Conservation (phyloP, 2,329 filamentous ascomycete species). For the Colletotrichum sp. region DNA sequence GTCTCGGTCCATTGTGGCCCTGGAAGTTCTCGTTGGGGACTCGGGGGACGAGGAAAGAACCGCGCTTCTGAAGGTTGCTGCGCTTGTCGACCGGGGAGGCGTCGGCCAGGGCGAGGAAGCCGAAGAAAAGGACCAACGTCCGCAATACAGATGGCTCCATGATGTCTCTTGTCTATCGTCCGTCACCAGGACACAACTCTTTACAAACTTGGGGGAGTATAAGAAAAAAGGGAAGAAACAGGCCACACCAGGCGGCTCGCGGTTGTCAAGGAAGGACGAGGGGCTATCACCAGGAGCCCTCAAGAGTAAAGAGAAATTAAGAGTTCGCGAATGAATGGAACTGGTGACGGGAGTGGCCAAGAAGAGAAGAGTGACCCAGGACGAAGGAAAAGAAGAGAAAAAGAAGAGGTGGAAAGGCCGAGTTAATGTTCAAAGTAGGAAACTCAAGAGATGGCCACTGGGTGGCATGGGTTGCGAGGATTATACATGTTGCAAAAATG, state of each 20-base stretch:
- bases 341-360: not conserved
- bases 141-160: slow-evolving; percentile 16
- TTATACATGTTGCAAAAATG: slow-evolving; percentile 22
- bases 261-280: slow-evolving; percentile 6
- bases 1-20: slow-evolving; percentile 60
- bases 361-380: slow-evolving; percentile 2
- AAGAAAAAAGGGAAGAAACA: not conserved
- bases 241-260: slow-evolving; percentile 20
- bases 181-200: slow-evolving; percentile 9
- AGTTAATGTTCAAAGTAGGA: slow-evolving; percentile 19
- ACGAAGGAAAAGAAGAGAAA: not conserved
- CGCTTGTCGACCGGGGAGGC: slow-evolving; percentile 22
- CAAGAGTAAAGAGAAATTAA: not conserved
- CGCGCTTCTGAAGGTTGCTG: slow-evolving; percentile 47
- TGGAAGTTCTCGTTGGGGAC: slow-evolving; percentile 60
- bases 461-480: not conserved
- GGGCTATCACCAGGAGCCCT: slow-evolving; percentile 20
- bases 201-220: not conserved
- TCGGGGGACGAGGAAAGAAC: slow-evolving; percentile 63
- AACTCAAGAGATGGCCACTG: not conserved
- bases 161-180: not conserved
- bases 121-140: slow-evolving; percentile 17
- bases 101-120: slow-evolving; percentile 28
- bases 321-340: slow-evolving; percentile 5
- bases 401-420: not conserved